Conservation (phyloP, 176 grass and related monocot species). For the Aegilops umbellulata region DNA sequence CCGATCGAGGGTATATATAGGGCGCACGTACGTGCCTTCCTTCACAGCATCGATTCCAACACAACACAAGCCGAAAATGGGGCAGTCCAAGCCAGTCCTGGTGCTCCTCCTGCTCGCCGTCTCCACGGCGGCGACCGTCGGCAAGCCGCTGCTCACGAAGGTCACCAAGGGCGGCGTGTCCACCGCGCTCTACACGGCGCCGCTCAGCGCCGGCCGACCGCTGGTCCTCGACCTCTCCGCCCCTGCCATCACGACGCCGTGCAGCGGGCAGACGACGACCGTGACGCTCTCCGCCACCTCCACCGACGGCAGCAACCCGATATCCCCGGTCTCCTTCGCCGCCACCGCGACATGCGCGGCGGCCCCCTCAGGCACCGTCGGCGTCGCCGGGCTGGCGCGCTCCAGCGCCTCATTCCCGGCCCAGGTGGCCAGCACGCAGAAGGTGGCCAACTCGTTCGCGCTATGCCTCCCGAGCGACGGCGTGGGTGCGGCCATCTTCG, state of each 20-base stretch:
- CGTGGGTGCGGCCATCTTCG: too few relatives aligned
- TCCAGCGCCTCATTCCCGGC: too few relatives aligned
- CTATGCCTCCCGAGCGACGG: too few relatives aligned
- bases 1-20: neutral
- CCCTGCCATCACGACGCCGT: conserved; percentile 20
- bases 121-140: neutral
- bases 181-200: conserved; percentile 31
- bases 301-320: conserved; percentile 71
- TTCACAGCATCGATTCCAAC: neutral
- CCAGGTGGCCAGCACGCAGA: too few relatives aligned
- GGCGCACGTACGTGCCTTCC: neutral
- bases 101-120: neutral
- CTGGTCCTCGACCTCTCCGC: conserved; percentile 53
- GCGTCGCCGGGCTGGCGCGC: too few relatives aligned
- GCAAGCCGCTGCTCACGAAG: conserved; percentile 29
- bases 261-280: neutral
- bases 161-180: conserved; percentile 32
- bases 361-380: too few relatives aligned
- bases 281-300: conserved; percentile 36
- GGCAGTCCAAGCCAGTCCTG: neutral
- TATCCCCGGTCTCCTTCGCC: neutral
- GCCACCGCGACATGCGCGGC: too few relatives aligned
- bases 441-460: too few relatives aligned
- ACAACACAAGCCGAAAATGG: neutral
- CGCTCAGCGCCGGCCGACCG: neutral